Percentiles rank a stretch among this genome's conserved stretches.
Evolutionary conservation across 2,329 filamentous ascomycete species (phyloP).

Genomic region (Boeremia lycopersici): DNA sequence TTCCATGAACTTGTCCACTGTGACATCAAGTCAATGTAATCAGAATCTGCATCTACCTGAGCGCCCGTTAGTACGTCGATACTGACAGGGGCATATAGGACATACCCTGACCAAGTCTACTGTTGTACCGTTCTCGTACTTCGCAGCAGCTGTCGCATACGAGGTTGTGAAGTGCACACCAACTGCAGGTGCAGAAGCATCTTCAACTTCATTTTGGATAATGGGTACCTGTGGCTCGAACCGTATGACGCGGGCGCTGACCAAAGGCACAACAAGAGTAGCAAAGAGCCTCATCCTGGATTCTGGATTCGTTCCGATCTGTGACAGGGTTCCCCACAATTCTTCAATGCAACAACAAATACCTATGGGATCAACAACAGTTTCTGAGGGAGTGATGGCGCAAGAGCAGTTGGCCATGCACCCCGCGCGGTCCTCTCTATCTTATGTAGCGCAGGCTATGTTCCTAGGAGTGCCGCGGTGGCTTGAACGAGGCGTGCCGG

Average conservation of each 20-base stretch:
- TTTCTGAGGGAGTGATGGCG: slow-evolving; percentile 1
- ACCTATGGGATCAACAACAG: background rate
- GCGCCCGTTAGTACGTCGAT: background rate
- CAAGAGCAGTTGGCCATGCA: background rate
- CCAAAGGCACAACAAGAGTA: slow-evolving; percentile 18
- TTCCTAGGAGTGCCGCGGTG: slow-evolving; percentile 8
- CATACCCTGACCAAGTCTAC: slow-evolving; percentile 28
- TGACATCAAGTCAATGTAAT: slow-evolving; percentile 32
- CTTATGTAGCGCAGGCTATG: slow-evolving; percentile 6
- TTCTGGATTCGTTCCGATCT: background rate
- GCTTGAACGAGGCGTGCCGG: slow-evolving; percentile 14
- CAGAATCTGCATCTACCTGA: slow-evolving; percentile 25
- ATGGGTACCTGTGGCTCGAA: slow-evolving; percentile 5
- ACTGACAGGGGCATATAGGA: background rate
- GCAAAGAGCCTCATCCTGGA: slow-evolving; percentile 15
- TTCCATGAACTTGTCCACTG: slow-evolving; percentile 23
- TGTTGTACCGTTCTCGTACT: slow-evolving; percentile 32
- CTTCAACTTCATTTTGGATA: slow-evolving; percentile 3
- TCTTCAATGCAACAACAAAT: background rate
- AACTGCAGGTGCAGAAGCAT: slow-evolving; percentile 19
- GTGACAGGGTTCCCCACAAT: slow-evolving; percentile 5
- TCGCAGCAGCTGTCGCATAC: slow-evolving; percentile 31
- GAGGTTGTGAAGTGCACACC: slow-evolving; percentile 38
- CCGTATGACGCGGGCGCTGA: slow-evolving; percentile 10
- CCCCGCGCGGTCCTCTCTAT: slow-evolving; percentile 11